Base-by-base conservation (phyloP, 805 yeast species). In the Candida khao-thaluensis region DNA sequence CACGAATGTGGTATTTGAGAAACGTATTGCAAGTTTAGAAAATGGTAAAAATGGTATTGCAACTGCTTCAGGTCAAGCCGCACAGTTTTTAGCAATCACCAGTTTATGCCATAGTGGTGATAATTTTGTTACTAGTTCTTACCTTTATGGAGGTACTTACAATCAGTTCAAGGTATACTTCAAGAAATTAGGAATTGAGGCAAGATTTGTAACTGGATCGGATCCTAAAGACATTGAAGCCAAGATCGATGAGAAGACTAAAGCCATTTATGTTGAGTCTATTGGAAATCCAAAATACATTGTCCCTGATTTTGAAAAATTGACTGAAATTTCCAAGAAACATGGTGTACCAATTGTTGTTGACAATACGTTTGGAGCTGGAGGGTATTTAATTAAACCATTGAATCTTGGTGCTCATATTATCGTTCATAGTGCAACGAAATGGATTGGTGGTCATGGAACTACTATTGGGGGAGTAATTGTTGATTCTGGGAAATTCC, bases 391-490 rank as follows among this genome's bases (percentile, higher is more conserved):
- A 53, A 77, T 86, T 44, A 80, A 76, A 50, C 98, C 98, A 46
- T 66, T 90, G 50, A 85, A 85, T 46, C 84, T 77, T 55, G 97
- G 97, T 50, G 97, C 88, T 33, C 96, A 90, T 60, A 83, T 90
- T 49, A 84, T 91, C 23, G 85, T 85, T 15, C 96, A 90, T 64
- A 89, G 96, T 45, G 96, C 96, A 40, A 90, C 98, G 43, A 90
- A 90, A 65, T 91, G 96, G 96, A 90, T 90, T 50, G 95, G 95
- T 48, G 98, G 97, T 43, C 97, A 90, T 59, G 97, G 98, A 59
- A 88, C 85, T 41, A 87, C 96, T 30, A 82, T 90, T 62, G 97
- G 85, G 38, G 98, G 98, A 72, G 85, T 82, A 38, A 74, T 91
- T 49, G 74, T 91, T 34, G 96, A 91, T 61, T 79, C 89, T 25